Percentiles rank a stretch among this genome's conserved stretches.
phyloP scores from a whole-genome alignment of 176 grass and related monocot species.

The Carex parvula region DNA sequence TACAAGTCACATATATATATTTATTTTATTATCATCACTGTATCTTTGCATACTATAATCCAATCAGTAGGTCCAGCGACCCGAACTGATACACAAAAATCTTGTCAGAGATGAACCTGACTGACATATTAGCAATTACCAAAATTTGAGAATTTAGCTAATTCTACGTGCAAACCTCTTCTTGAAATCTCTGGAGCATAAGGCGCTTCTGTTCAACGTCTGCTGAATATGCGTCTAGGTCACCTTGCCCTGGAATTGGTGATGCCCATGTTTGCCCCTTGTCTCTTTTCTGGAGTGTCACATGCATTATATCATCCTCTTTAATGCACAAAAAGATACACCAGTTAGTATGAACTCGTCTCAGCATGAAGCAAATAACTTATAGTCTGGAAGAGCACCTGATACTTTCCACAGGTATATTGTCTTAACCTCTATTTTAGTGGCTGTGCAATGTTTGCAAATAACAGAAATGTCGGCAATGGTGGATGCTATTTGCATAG shows the following conservation, averaged over 20 bases:
- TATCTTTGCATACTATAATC: not conserved
- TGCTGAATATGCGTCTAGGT: constrained; percentile 61
- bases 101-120: not conserved
- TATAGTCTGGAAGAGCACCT: not conserved
- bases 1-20: not conserved
- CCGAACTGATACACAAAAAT: not conserved
- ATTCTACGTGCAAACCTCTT: constrained; percentile 62
- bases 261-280: constrained; percentile 88
- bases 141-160: constrained; percentile 2
- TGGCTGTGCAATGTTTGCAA: not conserved
- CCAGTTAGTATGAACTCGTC: not conserved
- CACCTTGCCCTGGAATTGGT: constrained; percentile 85
- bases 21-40: not conserved
- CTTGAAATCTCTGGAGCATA: constrained; percentile 99
- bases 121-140: not conserved
- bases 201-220: constrained; percentile 95
- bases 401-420: not conserved
- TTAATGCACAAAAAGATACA: not conserved
- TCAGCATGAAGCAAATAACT: not conserved
- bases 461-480: not conserved
- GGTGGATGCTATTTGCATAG: not conserved
- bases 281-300: constrained; percentile 96
- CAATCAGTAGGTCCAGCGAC: not conserved
- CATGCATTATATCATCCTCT: constrained; percentile 90
- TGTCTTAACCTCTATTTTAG: not conserved